Evolutionary conservation across 2,329 filamentous ascomycete genomes (phyloP).

Genomic region (Daldinia sp.): DNA sequence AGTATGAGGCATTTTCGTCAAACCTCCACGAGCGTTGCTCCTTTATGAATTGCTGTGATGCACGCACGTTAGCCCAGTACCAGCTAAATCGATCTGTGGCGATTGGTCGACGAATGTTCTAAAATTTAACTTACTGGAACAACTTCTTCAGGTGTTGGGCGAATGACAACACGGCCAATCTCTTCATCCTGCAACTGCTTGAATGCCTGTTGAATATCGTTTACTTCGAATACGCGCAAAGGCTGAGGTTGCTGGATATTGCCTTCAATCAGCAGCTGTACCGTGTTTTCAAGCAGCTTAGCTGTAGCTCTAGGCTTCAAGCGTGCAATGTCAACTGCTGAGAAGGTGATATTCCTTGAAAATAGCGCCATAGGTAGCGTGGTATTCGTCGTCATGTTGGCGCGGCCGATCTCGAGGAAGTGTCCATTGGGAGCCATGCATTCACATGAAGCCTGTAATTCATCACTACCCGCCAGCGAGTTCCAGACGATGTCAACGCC

Average conservation of each 20-base stretch:
- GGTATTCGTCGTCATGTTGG: slow-evolving; percentile 21
- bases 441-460: slow-evolving; percentile 9
- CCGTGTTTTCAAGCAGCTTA: neutral
- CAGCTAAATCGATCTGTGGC: neutral
- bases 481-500: slow-evolving; percentile 18
- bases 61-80: neutral
- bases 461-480: neutral
- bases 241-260: slow-evolving; percentile 17
- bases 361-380: slow-evolving; percentile 29
- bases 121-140: slow-evolving; percentile 6
- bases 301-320: neutral
- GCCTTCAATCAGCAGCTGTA: slow-evolving; percentile 6
- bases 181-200: slow-evolving; percentile 2
- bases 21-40: slow-evolving; percentile 23
- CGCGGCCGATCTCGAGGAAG: slow-evolving; percentile 26
- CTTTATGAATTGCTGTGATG: slow-evolving; percentile 12
- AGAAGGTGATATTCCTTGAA: slow-evolving; percentile 10
- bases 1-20: slow-evolving; percentile 24
- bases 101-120: neutral
- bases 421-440: slow-evolving; percentile 12
- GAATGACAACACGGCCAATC: slow-evolving; percentile 6
- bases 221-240: neutral
- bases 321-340: slow-evolving; percentile 22
- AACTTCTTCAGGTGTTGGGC: neutral
- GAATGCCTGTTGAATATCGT: slow-evolving; percentile 5